Base-by-base conservation (phyloP, 768 basidiomycete species). In the Xerocomellus intermedius region DNA sequence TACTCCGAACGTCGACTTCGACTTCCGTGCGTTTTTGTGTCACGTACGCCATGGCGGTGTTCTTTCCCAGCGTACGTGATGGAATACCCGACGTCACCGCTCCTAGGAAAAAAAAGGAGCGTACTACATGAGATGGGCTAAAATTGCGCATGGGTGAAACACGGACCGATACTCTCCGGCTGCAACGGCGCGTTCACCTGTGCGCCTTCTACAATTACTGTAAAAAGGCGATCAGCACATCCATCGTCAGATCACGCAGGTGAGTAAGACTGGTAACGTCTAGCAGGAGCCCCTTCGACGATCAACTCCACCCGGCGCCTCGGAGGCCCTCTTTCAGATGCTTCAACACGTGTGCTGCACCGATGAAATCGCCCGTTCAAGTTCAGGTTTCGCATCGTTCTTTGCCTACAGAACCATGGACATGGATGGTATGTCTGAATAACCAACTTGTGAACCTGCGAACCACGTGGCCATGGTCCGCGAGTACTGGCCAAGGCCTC, bases 31-130 rank as follows among this genome's bases (percentile, higher is more conserved):
- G 93, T 70, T 91, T 95, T 75, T 94, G 80, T 58, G 77, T 69
- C 44, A 98, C 80, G 64, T 98, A 98, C 1, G 86, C 96, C 96
- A 98, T 98, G 1, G 95, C 93, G 62, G 98, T 92, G 71, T 99
- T 98, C 69, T 87, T 86, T 1, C 83, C 84, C 4, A 94, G 76
- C 2, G 92, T 88, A 0, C 95, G 96, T 0, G 94, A 94, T 16
- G 97, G 97, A 58, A 98, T 97, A 43, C 96, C 97, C 1, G 94
- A 98, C 0, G 95, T 99, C 43, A 98, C 82, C 13, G 73, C 68
- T 35, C 93, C 92, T 69, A 46, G 12, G 3, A 22, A 16, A 8
- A 51, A 83, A 68, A 30, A n/a, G n/a, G 30, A 22, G 3, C 7
- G 13, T n/a, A 30, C 30, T 38, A 42, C 46, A 17, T 56, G 42